A percentile compares a stretch with the other conserved stretches of the same genome.
Conservation (phyloP, 2,329 filamentous ascomycete species). For the Stemphylium beticola region DNA sequence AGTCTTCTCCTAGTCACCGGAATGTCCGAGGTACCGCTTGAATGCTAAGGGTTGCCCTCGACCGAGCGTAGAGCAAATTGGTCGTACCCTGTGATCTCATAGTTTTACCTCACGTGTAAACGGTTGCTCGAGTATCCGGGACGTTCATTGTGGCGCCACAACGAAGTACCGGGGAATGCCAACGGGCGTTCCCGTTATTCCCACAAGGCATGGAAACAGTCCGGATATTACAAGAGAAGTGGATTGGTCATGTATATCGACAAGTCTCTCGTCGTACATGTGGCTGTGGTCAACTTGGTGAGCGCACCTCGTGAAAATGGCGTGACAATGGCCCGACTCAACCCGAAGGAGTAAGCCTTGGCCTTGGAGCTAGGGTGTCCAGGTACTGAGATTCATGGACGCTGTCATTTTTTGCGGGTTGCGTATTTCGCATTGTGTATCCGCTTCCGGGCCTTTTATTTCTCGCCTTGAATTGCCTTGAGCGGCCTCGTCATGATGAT, state of each 20-base stretch:
- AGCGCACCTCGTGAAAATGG: slow-evolving; percentile 18
- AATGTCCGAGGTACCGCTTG: background rate
- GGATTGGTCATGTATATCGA: background rate
- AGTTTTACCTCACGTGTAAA: background rate
- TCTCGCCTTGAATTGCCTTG: background rate
- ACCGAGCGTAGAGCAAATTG: background rate
- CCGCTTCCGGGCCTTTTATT: background rate
- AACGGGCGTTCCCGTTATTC: slow-evolving; percentile 21
- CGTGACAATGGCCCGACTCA: slow-evolving; percentile 24
- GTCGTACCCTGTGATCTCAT: background rate
- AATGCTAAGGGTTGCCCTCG: background rate
- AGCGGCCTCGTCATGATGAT: background rate
- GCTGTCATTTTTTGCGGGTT: background rate
- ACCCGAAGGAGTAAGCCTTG: background rate
- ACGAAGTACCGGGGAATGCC: slow-evolving; percentile 7
- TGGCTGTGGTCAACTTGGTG: slow-evolving; percentile 12
- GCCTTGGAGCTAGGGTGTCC: background rate
- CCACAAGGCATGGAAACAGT: slow-evolving; percentile 18
- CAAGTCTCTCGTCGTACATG: slow-evolving; percentile 16
- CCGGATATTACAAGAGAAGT: slow-evolving; percentile 12
- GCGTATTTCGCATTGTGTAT: background rate
- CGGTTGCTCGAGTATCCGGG: background rate
- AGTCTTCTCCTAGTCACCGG: background rate
- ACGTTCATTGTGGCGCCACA: background rate
- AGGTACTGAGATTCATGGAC: background rate